Evolutionary conservation across 352 stramenopile species (phyloP).

Genomic region (Thalassiosira sp.): DNA sequence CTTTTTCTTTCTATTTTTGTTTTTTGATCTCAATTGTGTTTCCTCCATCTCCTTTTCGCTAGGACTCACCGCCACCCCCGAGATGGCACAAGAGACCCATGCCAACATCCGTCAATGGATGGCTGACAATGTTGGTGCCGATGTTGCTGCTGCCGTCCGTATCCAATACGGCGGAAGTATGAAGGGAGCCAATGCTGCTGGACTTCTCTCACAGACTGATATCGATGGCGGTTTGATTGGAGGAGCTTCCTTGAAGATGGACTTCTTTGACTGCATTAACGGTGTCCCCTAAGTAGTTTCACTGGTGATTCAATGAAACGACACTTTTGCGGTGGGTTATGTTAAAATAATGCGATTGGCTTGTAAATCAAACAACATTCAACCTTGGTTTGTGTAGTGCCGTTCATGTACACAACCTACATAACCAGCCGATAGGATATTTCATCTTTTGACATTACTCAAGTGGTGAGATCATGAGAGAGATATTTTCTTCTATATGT

Average conservation of each 20-base stretch:
- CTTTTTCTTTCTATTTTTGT: not conserved
- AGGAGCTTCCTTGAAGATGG: slow-evolving; percentile 95
- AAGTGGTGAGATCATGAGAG: no score
- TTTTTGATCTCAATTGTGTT: slow-evolving; percentile 1
- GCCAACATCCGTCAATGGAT: slow-evolving; percentile 93
- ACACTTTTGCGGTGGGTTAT: not conserved
- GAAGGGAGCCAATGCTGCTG: slow-evolving; percentile 92
- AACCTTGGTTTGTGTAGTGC: no score
- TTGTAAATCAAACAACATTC: no score
- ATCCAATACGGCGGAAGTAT: slow-evolving; percentile 99
- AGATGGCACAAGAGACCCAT: slow-evolving; percentile 97
- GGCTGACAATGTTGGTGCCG: slow-evolving; percentile 85
- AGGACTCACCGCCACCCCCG: slow-evolving; percentile 91
- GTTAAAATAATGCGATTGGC: not conserved
- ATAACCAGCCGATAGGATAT: no score
- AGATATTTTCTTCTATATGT: no score
- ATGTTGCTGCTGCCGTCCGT: slow-evolving; percentile 87
- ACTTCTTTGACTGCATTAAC: slow-evolving; percentile 83
- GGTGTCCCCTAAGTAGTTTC: slow-evolving; percentile 54
- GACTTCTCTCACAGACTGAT: slow-evolving; percentile 93
- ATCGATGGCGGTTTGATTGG: slow-evolving; percentile 99
- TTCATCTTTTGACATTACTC: no score
- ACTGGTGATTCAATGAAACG: not conserved
- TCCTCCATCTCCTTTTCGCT: not conserved
- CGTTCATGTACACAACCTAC: no score